These are phyloP conservation scores for Aspergillus ochraceus DNA, from an alignment of 2,329 filamentous ascomycete genomes.

Conservation along the genomic window DNA sequence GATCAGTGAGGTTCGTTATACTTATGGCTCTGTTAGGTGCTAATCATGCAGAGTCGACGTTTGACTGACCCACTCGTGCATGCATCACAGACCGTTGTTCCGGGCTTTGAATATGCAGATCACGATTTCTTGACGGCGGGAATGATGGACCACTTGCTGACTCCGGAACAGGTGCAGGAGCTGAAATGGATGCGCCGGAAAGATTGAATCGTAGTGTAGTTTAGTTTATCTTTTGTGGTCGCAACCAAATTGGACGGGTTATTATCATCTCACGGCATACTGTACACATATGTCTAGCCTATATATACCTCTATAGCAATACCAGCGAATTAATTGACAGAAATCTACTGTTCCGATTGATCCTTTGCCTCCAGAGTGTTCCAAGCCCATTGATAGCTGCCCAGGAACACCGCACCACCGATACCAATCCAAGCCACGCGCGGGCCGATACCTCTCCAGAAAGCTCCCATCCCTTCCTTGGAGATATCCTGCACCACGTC, in stretches of 20 bases:
- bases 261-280: not conserved
- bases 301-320: constrained; percentile 14
- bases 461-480: constrained; percentile 47
- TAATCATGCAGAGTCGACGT: too few relatives aligned
- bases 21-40: too few relatives aligned
- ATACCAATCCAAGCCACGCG: constrained; percentile 92
- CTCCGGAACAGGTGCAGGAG: too few relatives aligned
- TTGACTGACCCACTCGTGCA: not conserved
- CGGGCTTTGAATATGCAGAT: constrained; percentile 67
- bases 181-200: too few relatives aligned
- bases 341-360: constrained; percentile 12
- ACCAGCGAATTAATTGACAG: not conserved
- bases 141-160: too few relatives aligned
- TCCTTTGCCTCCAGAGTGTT: constrained; percentile 63
- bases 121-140: constrained; percentile 56
- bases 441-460: constrained; percentile 64
- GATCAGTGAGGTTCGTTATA: constrained; percentile 57
- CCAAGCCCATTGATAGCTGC: constrained; percentile 85
- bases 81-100: constrained; percentile 55
- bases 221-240: not conserved
- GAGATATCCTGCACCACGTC: constrained; percentile 65
- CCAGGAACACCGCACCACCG: constrained; percentile 90
- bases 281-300: constrained; percentile 10
- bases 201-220: too few relatives aligned
- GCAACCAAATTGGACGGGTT: not conserved